Percentiles rank a stretch among this genome's conserved stretches.
Evolutionary conservation across 495 filamentous ascomycete genomes (phyloP).

Genomic region (Daldinia childiae): DNA sequence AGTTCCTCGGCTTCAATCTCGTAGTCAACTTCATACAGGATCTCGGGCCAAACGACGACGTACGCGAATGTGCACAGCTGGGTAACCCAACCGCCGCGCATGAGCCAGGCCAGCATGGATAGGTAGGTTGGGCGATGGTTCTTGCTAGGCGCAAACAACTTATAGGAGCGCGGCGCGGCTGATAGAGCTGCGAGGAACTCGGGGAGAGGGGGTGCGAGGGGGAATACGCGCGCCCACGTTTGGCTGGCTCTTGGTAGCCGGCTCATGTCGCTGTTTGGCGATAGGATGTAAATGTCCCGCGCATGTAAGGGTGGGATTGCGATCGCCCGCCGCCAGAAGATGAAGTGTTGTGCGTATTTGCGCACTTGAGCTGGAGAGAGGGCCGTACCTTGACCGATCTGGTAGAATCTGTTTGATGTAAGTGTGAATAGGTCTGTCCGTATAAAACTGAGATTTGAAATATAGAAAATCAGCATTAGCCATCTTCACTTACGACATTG

Average conservation of each 20-base stretch:
- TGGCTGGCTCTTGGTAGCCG: conserved; percentile 74
- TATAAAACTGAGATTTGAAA: neutral
- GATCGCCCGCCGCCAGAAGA: conserved; percentile 92
- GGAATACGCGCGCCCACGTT: conserved; percentile 79
- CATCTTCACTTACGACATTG: conserved; percentile 67
- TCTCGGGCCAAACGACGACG: conserved; percentile 71
- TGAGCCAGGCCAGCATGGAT: conserved; percentile 88
- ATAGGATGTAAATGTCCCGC: conserved; percentile 91
- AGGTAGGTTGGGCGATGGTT: conserved; percentile 89
- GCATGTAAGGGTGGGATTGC: conserved; percentile 91
- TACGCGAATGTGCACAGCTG: conserved; percentile 90
- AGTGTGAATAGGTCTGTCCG: conserved; percentile 9
- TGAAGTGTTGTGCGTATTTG: conserved; percentile 86
- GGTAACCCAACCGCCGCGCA: conserved; percentile 91
- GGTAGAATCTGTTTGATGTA: conserved; percentile 64
- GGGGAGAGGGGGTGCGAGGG: conserved; percentile 79
- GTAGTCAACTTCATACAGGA: conserved; percentile 68
- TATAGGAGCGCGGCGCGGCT: conserved; percentile 79
- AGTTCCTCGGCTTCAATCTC: conserved; percentile 64
- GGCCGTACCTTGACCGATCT: conserved; percentile 75
- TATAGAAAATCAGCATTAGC: neutral
- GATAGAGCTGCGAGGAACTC: conserved; percentile 85
- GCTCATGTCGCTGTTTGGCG: conserved; percentile 85
- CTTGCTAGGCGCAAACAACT: conserved; percentile 82
- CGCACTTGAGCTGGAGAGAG: conserved; percentile 83